A percentile compares a stretch with the other conserved stretches of the same genome.
phyloP scores from a whole-genome alignment of 1,284 basidiomycete species.

The Singerocomus inundabilis region DNA sequence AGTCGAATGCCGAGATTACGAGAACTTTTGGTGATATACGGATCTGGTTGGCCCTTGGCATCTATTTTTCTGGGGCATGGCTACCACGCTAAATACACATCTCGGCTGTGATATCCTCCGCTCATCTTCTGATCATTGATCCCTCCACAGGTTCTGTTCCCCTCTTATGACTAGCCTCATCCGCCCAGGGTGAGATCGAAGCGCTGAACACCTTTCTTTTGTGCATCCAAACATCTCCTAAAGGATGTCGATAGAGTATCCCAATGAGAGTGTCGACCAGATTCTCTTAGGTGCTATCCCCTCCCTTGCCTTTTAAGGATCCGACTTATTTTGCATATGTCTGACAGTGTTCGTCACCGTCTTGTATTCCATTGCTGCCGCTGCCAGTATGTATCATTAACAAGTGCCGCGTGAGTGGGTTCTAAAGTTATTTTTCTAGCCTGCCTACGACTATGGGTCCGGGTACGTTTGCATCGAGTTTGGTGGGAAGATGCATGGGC shows the following conservation, averaged over 20 bases:
- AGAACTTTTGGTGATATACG: background rate
- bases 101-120: background rate
- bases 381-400: constrained; percentile 7
- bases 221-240: background rate
- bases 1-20: background rate
- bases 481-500: constrained; percentile 27
- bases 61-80: background rate
- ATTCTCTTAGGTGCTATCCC: constrained; percentile 4
- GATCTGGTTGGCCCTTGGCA: background rate
- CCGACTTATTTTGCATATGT: background rate
- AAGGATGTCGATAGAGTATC: constrained; percentile 3
- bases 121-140: background rate
- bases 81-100: background rate
- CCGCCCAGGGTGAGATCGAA: background rate
- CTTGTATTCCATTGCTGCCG: constrained; percentile 10
- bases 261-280: background rate
- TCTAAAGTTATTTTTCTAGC: background rate
- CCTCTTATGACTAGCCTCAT: background rate
- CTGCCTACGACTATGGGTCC: constrained; percentile 15
- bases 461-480: constrained; percentile 8
- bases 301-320: background rate
- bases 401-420: background rate
- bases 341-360: constrained; percentile 10
- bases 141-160: background rate
- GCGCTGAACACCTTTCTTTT: background rate